Conservation (phyloP, 768 basidiomycete species). For the Asterophora lycoperdoides region DNA sequence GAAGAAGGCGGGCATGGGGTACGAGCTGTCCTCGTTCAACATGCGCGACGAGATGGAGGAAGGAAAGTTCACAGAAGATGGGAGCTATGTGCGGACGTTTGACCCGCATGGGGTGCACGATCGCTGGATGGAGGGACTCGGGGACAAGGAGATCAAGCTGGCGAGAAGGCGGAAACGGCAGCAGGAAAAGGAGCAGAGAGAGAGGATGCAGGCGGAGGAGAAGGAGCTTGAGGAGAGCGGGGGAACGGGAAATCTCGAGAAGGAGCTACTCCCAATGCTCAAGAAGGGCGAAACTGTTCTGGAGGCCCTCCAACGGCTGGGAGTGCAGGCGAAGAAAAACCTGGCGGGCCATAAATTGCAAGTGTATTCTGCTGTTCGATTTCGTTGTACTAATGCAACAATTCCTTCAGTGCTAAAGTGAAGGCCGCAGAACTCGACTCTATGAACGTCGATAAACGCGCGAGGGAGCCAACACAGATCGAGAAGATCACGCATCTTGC, state of each 20-base stretch:
- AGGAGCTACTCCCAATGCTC: slow-evolving; percentile 66
- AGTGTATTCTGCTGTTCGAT: slow-evolving; percentile 22
- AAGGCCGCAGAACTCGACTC: slow-evolving; percentile 24
- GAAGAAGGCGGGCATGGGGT: slow-evolving; percentile 89
- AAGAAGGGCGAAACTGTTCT: slow-evolving; percentile 90
- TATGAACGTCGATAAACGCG: slow-evolving; percentile 49
- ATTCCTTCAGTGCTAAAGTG: slow-evolving; percentile 24
- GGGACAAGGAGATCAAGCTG: slow-evolving; percentile 79
- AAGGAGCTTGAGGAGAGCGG: slow-evolving; percentile 66
- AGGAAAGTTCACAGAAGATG: slow-evolving; percentile 94
- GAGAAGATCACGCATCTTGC: slow-evolving; percentile 81
- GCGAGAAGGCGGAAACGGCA: slow-evolving; percentile 73
- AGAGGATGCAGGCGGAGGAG: slow-evolving; percentile 70
- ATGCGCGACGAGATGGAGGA: slow-evolving; percentile 99
- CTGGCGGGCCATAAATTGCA: slow-evolving; percentile 30
- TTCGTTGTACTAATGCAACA: slow-evolving; percentile 1
- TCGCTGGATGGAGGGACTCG: slow-evolving; percentile 90
- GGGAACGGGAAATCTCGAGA: slow-evolving; percentile 58
- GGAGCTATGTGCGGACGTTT: slow-evolving; percentile 77
- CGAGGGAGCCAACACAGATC: slow-evolving; percentile 49
- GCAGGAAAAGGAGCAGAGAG: slow-evolving; percentile 67
- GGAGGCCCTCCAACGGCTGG: slow-evolving; percentile 84
- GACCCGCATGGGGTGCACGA: slow-evolving; percentile 93
- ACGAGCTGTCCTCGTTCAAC: slow-evolving; percentile 91
- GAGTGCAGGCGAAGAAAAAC: slow-evolving; percentile 57